phyloP scores from a whole-genome alignment of 179 eudicot species.

The Sideroxylon spinosum region DNA sequence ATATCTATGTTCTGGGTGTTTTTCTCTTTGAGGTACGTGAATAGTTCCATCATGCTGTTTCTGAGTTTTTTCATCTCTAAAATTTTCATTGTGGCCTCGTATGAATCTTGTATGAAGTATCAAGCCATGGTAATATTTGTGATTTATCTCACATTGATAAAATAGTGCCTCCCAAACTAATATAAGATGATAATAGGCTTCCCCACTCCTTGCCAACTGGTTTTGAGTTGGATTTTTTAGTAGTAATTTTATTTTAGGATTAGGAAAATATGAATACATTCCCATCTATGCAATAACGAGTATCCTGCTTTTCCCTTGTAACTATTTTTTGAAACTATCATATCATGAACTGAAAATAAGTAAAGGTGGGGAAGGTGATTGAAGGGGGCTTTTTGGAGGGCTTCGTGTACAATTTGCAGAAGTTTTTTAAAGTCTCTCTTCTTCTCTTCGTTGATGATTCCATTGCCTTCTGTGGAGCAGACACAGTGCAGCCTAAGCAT shows the following conservation, averaged over 20 bases:
- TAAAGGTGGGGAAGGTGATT: background rate
- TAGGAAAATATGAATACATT: background rate
- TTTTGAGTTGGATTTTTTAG: too few species aligned
- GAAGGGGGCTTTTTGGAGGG: too few species aligned
- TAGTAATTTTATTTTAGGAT: too few species aligned
- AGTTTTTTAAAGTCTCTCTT: too few species aligned
- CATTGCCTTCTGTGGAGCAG: too few species aligned
- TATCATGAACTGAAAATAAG: background rate
- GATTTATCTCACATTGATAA: too few species aligned
- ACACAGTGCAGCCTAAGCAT: too few species aligned
- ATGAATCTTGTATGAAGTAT: background rate
- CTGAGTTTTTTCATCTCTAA: background rate
- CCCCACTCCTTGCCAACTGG: too few species aligned
- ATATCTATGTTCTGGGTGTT: conserved; percentile 80
- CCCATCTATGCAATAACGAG: background rate
- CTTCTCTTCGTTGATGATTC: too few species aligned
- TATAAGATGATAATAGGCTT: too few species aligned
- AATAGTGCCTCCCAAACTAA: too few species aligned
- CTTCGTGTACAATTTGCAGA: too few species aligned
- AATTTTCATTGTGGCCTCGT: background rate
- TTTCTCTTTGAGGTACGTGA: conserved; percentile 74
- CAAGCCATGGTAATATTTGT: background rate
- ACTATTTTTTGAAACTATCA: conserved; percentile 5
- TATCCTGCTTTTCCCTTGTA: background rate
- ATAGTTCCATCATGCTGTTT: conserved; percentile 4